Conservation (phyloP, 2,329 filamentous ascomycete species). For the Colletotrichum coccodes region DNA sequence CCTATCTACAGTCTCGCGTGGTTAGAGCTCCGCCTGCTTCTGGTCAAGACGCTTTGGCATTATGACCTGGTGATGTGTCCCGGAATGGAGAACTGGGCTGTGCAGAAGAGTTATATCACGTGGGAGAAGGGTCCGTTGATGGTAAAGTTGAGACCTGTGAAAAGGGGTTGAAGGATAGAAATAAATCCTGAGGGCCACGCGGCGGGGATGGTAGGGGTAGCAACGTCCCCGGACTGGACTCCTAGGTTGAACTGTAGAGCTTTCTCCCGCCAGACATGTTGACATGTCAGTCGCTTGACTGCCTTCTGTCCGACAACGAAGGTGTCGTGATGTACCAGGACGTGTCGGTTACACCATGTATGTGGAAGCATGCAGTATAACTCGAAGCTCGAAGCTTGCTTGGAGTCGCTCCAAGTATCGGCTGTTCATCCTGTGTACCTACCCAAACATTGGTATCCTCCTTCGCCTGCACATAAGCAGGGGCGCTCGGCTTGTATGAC, state of each 20-base stretch:
- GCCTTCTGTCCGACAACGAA: too few relatives aligned
- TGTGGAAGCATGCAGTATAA: too few relatives aligned
- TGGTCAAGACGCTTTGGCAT: conserved; percentile 58
- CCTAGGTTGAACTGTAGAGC: background rate
- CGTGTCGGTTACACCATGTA: too few relatives aligned
- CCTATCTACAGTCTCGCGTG: conserved; percentile 53
- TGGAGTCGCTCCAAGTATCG: too few relatives aligned
- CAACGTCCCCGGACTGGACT: background rate
- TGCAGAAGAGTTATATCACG: conserved; percentile 49
- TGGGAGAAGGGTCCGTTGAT: conserved; percentile 43
- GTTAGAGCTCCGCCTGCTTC: conserved; percentile 59
- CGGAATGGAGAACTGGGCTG: conserved; percentile 47
- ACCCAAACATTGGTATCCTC: too few relatives aligned
- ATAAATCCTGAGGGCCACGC: background rate
- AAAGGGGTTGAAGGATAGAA: background rate
- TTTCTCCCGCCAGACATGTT: too few relatives aligned
- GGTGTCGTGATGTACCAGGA: too few relatives aligned
- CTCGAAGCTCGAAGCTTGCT: too few relatives aligned
- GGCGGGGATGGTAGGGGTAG: background rate
- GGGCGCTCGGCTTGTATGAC: too few relatives aligned
- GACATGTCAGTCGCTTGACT: too few relatives aligned
- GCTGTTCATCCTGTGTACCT: too few relatives aligned
- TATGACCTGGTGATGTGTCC: conserved; percentile 57
- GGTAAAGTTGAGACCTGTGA: conserved; percentile 17
- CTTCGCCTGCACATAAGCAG: too few relatives aligned